phyloP scores from a whole-genome alignment of 805 yeast species.

The Schwanniomyces vanrijiae region DNA sequence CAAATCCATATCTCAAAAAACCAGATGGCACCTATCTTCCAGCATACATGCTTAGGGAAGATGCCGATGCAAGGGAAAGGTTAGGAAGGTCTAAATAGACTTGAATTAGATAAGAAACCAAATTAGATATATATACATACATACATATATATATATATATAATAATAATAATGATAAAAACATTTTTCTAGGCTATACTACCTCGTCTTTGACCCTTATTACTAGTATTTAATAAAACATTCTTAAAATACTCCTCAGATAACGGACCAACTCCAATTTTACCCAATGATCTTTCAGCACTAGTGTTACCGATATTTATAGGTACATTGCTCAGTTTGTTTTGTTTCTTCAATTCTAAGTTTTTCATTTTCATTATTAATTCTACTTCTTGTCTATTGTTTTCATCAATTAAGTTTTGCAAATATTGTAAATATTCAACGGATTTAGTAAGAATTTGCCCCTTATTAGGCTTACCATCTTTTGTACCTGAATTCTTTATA shows the following conservation, averaged over 20 bases:
- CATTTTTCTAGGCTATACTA: slow-evolving; percentile 6
- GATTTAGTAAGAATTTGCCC: slow-evolving; percentile 78
- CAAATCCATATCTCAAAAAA: slow-evolving; percentile 57
- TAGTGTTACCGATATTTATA: slow-evolving; percentile 52
- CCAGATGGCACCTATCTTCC: slow-evolving; percentile 39
- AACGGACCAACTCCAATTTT: slow-evolving; percentile 83
- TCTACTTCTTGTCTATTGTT: slow-evolving; percentile 81
- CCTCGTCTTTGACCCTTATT: slow-evolving; percentile 20
- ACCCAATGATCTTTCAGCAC: slow-evolving; percentile 76
- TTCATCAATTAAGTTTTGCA: slow-evolving; percentile 74
- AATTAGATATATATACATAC: slow-evolving; percentile 2
- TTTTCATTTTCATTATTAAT: slow-evolving; percentile 57
- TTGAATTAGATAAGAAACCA: slow-evolving; percentile 4
- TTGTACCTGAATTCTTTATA: slow-evolving; percentile 54
- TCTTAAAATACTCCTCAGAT: slow-evolving; percentile 42
- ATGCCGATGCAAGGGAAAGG: slow-evolving; percentile 57
- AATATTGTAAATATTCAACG: slow-evolving; percentile 65
- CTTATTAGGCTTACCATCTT: slow-evolving; percentile 82
- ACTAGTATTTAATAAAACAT: slow-evolving; percentile 23
- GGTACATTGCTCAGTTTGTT: slow-evolving; percentile 41
- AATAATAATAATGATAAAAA: background rate
- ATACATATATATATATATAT: background rate
- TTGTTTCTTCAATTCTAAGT: slow-evolving; percentile 47
- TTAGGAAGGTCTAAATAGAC: slow-evolving; percentile 25
- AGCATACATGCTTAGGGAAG: slow-evolving; percentile 60